Evolutionary conservation across 257 asterid genomes (phyloP).

Genomic region (Penstemon newberryi): DNA sequence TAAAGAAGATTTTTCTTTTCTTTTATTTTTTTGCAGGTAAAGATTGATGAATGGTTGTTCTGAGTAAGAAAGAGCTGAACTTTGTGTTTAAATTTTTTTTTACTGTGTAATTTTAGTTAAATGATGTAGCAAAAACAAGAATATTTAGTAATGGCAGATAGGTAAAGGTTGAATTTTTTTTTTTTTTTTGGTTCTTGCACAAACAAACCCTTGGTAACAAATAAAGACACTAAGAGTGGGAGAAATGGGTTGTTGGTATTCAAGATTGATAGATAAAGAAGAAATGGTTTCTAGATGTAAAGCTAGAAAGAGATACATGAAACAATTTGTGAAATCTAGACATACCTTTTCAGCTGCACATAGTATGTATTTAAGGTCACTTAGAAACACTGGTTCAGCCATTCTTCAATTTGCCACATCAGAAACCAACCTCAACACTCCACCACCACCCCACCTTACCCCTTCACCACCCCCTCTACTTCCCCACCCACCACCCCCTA

Average conservation of each 20-base stretch:
- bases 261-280: constrained; percentile 67
- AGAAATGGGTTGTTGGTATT: constrained; percentile 88
- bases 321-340: constrained; percentile 87
- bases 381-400: constrained; percentile 76
- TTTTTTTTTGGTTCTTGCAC: constrained; percentile 3
- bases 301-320: constrained; percentile 82
- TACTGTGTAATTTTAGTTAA: background rate
- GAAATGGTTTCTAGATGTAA: constrained; percentile 92
- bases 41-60: background rate
- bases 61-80: background rate
- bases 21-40: constrained; percentile 13
- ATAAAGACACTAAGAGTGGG: background rate
- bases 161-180: background rate
- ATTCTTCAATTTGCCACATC: constrained; percentile 84
- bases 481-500: constrained; percentile 56
- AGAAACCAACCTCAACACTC: constrained; percentile 70
- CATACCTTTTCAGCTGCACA: constrained; percentile 89
- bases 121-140: constrained; percentile 5
- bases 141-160: background rate
- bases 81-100: background rate
- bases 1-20: background rate
- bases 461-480: constrained; percentile 27
- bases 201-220: background rate
- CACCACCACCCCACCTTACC: constrained; percentile 34
- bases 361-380: constrained; percentile 72